Conservation (phyloP, 345 rosid species). For the Hypericum perforatum region DNA sequence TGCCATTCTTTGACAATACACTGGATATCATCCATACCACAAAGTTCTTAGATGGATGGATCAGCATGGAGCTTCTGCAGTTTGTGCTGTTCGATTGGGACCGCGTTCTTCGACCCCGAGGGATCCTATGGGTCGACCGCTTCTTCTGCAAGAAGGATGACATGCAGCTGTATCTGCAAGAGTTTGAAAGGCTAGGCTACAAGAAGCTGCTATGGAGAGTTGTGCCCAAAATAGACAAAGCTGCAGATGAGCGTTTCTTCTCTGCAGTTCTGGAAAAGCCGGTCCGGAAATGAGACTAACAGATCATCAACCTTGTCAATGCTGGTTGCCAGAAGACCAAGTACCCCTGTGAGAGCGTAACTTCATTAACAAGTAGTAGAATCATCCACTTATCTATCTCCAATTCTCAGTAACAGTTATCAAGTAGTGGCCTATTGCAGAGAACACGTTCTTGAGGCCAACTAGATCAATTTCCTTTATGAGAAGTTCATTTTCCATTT, state of each 20-base stretch:
- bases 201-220: constrained; percentile 34
- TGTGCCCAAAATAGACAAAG: constrained; percentile 39
- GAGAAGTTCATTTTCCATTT: no score
- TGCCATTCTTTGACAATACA: constrained; percentile 50
- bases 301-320: neutral
- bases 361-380: no score
- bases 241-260: constrained; percentile 35
- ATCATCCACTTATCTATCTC: no score
- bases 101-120: constrained; percentile 34
- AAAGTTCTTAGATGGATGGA: constrained; percentile 43
- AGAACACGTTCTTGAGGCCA: no score
- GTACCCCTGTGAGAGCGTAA: no score
- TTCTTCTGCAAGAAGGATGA: constrained; percentile 41
- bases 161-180: constrained; percentile 29
- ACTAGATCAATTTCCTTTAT: no score
- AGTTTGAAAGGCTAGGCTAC: constrained; percentile 36
- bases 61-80: constrained; percentile 34
- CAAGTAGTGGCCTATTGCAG: no score
- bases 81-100: constrained; percentile 44
- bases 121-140: constrained; percentile 47
- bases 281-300: constrained; percentile 14
- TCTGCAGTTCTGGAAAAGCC: constrained; percentile 55
- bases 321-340: no score
- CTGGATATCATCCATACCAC: constrained; percentile 46
- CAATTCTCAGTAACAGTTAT: no score